Evolutionary conservation across 169 alveolate species (phyloP).

Genomic region (Theileria luwenshuni): DNA sequence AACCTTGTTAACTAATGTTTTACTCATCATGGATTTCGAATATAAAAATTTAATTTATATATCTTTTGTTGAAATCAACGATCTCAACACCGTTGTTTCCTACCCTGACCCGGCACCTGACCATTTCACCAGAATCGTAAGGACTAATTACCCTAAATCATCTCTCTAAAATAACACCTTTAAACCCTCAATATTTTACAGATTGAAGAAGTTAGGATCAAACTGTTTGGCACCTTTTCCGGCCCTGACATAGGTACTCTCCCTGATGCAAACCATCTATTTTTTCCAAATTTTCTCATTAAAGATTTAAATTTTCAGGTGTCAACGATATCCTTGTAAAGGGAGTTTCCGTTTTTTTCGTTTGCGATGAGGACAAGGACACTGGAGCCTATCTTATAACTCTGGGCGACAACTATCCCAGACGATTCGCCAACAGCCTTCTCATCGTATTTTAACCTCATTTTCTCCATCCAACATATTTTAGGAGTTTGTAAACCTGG

Average conservation of each 20-base stretch:
- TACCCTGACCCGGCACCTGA: conserved; percentile 10
- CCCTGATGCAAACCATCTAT: too few relatives aligned
- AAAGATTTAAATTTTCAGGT: too few relatives aligned
- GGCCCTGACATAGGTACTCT: too few relatives aligned
- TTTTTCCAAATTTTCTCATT: too few relatives aligned
- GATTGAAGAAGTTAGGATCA: too few relatives aligned
- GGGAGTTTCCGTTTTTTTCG: background rate
- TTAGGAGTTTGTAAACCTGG: conserved; percentile 23
- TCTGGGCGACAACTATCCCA: conserved; percentile 37
- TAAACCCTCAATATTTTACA: too few relatives aligned
- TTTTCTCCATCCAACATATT: background rate
- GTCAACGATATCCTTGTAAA: background rate
- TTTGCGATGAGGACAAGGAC: conserved; percentile 12
- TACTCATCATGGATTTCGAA: too few relatives aligned
- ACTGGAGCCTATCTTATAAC: conserved; percentile 31
- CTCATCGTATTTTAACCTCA: conserved; percentile 24
- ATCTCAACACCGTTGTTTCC: conserved; percentile 7
- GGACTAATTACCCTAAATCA: too few relatives aligned
- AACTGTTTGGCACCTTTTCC: too few relatives aligned
- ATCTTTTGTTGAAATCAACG: conserved; percentile 9
- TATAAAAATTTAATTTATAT: conserved; percentile 31
- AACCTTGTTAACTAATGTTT: too few relatives aligned
- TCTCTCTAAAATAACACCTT: too few relatives aligned
- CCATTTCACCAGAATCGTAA: background rate
- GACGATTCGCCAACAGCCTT: conserved; percentile 36